Base-by-base conservation (phyloP, 2,329 filamentous ascomycete species). In the Pseudogymnoascus sp. region DNA sequence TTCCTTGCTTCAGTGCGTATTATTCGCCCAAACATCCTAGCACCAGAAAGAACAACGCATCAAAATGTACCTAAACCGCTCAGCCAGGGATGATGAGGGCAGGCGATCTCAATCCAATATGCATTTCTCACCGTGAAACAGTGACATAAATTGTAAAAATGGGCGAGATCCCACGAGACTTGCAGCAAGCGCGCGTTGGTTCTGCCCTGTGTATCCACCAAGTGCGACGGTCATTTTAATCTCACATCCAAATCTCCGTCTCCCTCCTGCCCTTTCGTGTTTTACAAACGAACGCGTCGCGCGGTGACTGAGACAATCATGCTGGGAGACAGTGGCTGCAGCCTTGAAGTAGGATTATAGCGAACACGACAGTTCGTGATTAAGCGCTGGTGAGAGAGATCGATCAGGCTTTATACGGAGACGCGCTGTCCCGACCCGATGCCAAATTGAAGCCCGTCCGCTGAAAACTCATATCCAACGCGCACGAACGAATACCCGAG, bases 221-320 rank as follows among this genome's bases (percentile, higher is more conserved):
- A 21, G 51, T 57, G 16, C 51, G 51, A 57, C 51, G 16, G 51
- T 57, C 51, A 57, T 7, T 57, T 57, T 57, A 57, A 57, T 57
- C 51, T 36, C 51, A 57, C 51, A 57, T 57, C 51, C 51, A 57
- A 57, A 36, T 57, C 51, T 57, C 51, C 51, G 28, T 57, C 51
- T 14, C 51, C 28, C 19, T 31, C 28, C 28, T 36, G 51, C 28
- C 28, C 51, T 57, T 57, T 34, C 28, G 28, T 57, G 51, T 57
- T 57, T 34, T 57, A 57, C 51, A 57, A 57, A 57, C 51, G 51
- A 57, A 34, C 28, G 51, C 51, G 51, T 57, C 51, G 51, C 51
- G 51, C 51, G 28, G 51, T 57, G 51, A 57, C 51, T 57, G 51
- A 57, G 51, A 57, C 51, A 57, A 34, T 5, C 51, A 57, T 57